Evolutionary conservation across 495 filamentous ascomycete species (phyloP).

Genomic region (Hypoxylon lienhwacheense): DNA sequence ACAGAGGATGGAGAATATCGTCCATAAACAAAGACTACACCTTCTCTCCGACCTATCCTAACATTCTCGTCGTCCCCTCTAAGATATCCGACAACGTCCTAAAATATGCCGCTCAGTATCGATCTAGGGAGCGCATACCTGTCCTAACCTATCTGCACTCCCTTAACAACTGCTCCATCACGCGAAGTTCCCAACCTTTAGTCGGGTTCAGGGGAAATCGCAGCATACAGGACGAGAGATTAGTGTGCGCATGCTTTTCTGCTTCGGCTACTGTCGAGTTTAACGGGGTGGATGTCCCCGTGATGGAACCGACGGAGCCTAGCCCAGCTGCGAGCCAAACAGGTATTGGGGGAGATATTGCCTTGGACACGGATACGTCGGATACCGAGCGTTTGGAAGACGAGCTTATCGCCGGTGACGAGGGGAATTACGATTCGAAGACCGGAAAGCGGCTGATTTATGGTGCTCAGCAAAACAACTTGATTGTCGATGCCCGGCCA

Average conservation of each 20-base stretch:
- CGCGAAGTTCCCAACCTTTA: conserved; percentile 88
- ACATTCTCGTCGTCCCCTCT: conserved; percentile 77
- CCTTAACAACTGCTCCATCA: conserved; percentile 96
- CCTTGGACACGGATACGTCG: conserved; percentile 43
- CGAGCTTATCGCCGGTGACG: conserved; percentile 60
- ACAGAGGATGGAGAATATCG: conserved; percentile 87
- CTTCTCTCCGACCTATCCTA: conserved; percentile 95
- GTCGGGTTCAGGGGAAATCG: conserved; percentile 85
- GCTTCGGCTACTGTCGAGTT: conserved; percentile 58
- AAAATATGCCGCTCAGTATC: conserved; percentile 88
- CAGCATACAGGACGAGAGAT: conserved; percentile 93
- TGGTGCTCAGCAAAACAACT: conserved; percentile 89
- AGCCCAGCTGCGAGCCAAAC: conserved; percentile 64
- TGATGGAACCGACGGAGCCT: conserved; percentile 39
- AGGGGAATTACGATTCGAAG: conserved; percentile 49
- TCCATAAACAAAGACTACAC: conserved; percentile 83
- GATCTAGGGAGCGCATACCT: conserved; percentile 85
- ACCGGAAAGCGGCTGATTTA: conserved; percentile 66
- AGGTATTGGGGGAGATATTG: conserved; percentile 50
- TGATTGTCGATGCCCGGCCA: conserved; percentile 96
- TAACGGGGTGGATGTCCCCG: conserved; percentile 36
- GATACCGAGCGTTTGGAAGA: conserved; percentile 72
- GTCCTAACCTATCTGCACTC: conserved; percentile 91
- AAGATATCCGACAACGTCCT: conserved; percentile 94
- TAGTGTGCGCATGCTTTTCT: conserved; percentile 92